Evolutionary conservation across 768 basidiomycete genomes (phyloP).

Genomic region (Agrocybe praecox): DNA sequence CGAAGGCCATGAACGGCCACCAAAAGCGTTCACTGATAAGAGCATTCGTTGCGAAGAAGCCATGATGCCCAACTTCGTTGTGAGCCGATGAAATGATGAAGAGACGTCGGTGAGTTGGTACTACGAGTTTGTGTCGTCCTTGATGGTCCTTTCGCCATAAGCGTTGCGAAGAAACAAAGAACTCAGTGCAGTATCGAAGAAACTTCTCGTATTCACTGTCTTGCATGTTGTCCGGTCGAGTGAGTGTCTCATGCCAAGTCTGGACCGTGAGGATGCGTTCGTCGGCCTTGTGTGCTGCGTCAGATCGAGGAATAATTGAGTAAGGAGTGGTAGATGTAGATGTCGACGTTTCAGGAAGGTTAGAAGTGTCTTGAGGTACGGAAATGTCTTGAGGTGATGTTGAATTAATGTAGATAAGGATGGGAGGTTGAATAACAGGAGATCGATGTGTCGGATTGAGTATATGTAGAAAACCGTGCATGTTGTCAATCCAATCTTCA

Average conservation of each 20-base stretch:
- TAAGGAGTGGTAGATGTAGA: conserved; percentile 4
- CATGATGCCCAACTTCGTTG: conserved; percentile 25
- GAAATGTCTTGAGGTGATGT: not conserved
- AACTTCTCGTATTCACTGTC: conserved; percentile 15
- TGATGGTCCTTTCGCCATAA: conserved; percentile 22
- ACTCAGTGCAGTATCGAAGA: conserved; percentile 18
- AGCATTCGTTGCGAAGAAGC: conserved; percentile 15
- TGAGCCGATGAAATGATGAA: conserved; percentile 16
- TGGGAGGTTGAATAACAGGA: not conserved
- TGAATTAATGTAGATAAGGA: not conserved
- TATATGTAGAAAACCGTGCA: not conserved
- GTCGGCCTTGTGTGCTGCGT: conserved; percentile 9
- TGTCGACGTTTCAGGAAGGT: too few relatives aligned
- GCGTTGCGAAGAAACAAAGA: conserved; percentile 14
- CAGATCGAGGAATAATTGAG: conserved; percentile 10
- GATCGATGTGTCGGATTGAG: not conserved
- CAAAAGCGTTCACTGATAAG: conserved; percentile 19
- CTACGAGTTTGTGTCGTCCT: conserved; percentile 23
- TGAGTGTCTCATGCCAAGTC: conserved; percentile 5
- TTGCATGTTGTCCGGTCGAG: conserved; percentile 6
- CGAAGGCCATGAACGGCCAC: conserved; percentile 20
- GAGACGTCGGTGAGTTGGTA: conserved; percentile 14
- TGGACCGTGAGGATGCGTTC: conserved; percentile 8
- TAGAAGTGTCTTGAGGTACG: too few relatives aligned
- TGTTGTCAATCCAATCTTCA: conserved; percentile 1